phyloP scores from a whole-genome alignment of 2,329 filamentous ascomycete species.

The Blumeria graminis region DNA sequence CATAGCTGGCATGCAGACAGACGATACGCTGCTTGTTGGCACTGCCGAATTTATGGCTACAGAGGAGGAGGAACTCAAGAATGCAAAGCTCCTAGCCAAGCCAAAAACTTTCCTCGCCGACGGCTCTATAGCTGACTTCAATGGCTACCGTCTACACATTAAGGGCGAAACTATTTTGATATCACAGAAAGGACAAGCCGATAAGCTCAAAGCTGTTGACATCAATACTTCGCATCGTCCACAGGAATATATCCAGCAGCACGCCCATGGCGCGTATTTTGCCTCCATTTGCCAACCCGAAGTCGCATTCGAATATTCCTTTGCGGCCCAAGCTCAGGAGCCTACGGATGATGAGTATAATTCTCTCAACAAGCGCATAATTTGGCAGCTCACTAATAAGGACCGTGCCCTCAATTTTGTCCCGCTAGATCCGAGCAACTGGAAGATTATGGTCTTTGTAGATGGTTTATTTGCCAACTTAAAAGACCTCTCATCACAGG shows the following conservation, averaged over 20 bases:
- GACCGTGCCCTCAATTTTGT: not conserved
- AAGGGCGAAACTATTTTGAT: not conserved
- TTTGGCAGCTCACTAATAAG: not conserved
- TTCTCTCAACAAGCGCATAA: not conserved
- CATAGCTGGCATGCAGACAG: slow-evolving; percentile 3
- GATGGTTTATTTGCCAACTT: not conserved
- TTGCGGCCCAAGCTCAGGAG: not conserved
- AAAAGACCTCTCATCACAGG: not conserved
- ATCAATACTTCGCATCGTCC: not conserved
- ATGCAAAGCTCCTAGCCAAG: not conserved
- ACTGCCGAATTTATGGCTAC: not conserved
- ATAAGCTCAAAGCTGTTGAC: not conserved
- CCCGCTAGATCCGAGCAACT: not conserved
- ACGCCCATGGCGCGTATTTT: not conserved
- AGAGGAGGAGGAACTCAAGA: not conserved
- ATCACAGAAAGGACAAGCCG: not conserved
- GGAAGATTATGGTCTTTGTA: not conserved
- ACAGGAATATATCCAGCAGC: not conserved
- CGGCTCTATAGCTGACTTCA: not conserved
- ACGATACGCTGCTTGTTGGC: not conserved
- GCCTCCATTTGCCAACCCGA: not conserved
- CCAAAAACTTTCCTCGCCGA: not conserved
- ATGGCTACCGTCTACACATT: not conserved
- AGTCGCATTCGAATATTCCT: not conserved
- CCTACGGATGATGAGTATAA: not conserved